These are phyloP conservation scores for Phlegmacium glaucopus DNA, from an alignment of 768 basidiomycete species.

Conservation along the genomic window DNA sequence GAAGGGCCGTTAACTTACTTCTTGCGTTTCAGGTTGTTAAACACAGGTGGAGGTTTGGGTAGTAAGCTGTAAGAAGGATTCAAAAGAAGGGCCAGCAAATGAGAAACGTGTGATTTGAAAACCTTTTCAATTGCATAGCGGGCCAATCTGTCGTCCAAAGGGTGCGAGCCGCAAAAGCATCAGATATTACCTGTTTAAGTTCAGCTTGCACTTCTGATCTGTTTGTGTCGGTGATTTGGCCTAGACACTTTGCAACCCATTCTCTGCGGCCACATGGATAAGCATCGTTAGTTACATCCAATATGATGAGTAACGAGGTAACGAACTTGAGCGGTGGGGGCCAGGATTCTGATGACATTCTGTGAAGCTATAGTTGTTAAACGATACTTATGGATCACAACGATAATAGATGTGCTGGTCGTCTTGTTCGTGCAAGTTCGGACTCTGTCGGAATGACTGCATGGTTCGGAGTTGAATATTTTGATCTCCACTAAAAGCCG, in stretches of 20 bases:
- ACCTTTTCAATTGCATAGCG: constrained; percentile 86
- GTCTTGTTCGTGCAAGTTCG: too few species aligned
- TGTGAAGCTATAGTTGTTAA: neutral
- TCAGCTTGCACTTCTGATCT: constrained; percentile 87
- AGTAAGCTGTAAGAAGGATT: constrained; percentile 41
- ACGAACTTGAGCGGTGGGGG: constrained; percentile 75
- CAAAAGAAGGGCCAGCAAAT: constrained; percentile 15
- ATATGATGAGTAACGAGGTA: neutral
- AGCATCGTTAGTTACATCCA: constrained; percentile 12
- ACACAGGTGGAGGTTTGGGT: constrained; percentile 52
- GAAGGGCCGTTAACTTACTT: constrained; percentile 37
- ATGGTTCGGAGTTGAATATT: constrained; percentile 4
- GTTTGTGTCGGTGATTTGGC: constrained; percentile 88
- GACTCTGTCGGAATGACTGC: neutral
- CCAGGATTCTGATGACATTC: constrained; percentile 79
- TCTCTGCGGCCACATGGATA: constrained; percentile 48
- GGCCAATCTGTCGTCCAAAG: constrained; percentile 96
- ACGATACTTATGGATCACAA: too few species aligned
- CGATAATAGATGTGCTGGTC: too few species aligned
- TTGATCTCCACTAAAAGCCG: neutral
- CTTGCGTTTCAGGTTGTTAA: constrained; percentile 67
- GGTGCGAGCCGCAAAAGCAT: constrained; percentile 79
- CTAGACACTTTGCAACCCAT: constrained; percentile 93
- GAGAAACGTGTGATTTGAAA: constrained; percentile 12
- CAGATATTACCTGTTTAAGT: constrained; percentile 94